Evolutionary conservation across 257 asterid genomes (phyloP).

Genomic region (Capsicum pubescens): DNA sequence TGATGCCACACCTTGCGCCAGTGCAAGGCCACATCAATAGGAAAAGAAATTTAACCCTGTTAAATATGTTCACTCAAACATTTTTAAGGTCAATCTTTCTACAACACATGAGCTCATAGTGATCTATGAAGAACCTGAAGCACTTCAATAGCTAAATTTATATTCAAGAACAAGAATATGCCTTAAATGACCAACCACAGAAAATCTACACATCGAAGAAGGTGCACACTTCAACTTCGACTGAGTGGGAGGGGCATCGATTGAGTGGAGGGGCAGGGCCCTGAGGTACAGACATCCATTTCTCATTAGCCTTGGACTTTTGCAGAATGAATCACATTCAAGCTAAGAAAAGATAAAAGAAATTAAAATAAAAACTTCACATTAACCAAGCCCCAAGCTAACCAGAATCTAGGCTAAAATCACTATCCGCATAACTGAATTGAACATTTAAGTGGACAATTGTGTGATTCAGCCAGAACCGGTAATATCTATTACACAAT

Average conservation of each 20-base stretch:
- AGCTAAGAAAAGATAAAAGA: not conserved
- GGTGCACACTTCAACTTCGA: not conserved
- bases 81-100: slow-evolving; percentile 1
- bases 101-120: slow-evolving; percentile 3
- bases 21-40: slow-evolving; percentile 2
- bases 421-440: slow-evolving; percentile 9
- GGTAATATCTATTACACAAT: not conserved
- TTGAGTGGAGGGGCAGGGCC: not conserved
- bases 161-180: not conserved
- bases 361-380: not conserved
- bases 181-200: not conserved
- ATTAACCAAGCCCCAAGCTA: slow-evolving; percentile 3
- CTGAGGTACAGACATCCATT: not conserved
- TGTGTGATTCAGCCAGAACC: not conserved
- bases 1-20: slow-evolving; percentile 10
- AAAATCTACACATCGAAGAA: not conserved
- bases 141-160: not conserved
- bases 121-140: not conserved
- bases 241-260: not conserved
- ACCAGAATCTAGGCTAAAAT: slow-evolving; percentile 8
- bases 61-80: not conserved
- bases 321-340: not conserved
- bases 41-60: not conserved
- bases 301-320: not conserved
- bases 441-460: slow-evolving; percentile 11